A percentile compares a stretch with the other conserved stretches of the same genome.
Evolutionary conservation across 2,329 filamentous ascomycete genomes (phyloP).

Genomic region (Ambrosiella beaveri): DNA sequence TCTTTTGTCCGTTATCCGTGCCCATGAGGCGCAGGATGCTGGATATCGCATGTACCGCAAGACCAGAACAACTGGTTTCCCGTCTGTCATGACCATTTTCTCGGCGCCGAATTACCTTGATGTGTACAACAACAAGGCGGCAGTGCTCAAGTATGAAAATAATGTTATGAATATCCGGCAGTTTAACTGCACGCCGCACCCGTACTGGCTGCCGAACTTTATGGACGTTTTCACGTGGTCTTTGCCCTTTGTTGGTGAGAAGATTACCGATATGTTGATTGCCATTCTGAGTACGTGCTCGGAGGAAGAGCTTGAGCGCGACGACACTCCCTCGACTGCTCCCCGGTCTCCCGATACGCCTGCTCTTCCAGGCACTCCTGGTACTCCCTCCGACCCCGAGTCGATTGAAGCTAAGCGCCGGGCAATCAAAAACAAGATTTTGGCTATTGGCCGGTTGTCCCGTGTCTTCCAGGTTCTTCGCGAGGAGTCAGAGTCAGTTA

Average conservation of each 20-base stretch:
- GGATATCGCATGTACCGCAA: slow-evolving; percentile 99
- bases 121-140: slow-evolving; percentile 99
- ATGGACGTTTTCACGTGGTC: slow-evolving; percentile 99
- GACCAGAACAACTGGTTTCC: slow-evolving; percentile 93
- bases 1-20: slow-evolving; percentile 85
- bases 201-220: slow-evolving; percentile 98
- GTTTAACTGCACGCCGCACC: slow-evolving; percentile 98
- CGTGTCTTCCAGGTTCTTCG: slow-evolving; percentile 96
- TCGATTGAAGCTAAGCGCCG: slow-evolving; percentile 86
- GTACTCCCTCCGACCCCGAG: slow-evolving; percentile 48
- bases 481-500: slow-evolving; percentile 92
- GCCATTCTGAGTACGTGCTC: slow-evolving; percentile 96
- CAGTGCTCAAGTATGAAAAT: slow-evolving; percentile 97
- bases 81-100: slow-evolving; percentile 99
- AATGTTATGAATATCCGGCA: slow-evolving; percentile 99
- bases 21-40: slow-evolving; percentile 95
- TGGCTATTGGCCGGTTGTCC: slow-evolving; percentile 89
- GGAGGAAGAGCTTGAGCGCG: slow-evolving; percentile 87
- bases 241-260: slow-evolving; percentile 92
- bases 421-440: slow-evolving; percentile 98
- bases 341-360: slow-evolving; percentile 47
- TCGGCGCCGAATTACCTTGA: slow-evolving; percentile 97
- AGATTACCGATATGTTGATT: slow-evolving; percentile 98
- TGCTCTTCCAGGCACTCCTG: slow-evolving; percentile 14
- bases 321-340: slow-evolving; percentile 55